Evolutionary conservation across 768 basidiomycete species (phyloP), one percentile per base, ranked within the genome.

Genomic region (Leucocoprinus sp.): DNA sequence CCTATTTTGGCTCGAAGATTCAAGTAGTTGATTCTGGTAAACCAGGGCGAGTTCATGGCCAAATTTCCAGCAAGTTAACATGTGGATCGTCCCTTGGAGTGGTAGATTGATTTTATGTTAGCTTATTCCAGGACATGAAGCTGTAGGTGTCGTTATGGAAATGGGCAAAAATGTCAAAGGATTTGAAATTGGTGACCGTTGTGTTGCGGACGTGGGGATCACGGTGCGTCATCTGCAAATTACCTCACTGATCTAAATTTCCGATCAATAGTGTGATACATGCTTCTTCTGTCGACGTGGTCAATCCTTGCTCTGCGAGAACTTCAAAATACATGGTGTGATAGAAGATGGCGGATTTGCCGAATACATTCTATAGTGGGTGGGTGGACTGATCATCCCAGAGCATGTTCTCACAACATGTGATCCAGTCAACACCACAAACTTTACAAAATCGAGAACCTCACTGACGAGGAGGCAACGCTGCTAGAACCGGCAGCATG

Each of bases 271-370:
- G 85, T 93, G 91, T 65, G 84, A 80, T 6, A 72, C 69, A 49
- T 93, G 91, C 63, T 90, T 91, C 66, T 91, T 80, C 66, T 93
- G 92, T 63, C 78, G 88, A 42, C 76, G 87, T 35, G 90, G 89
- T n/a, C 68, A 87, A 56, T 74, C 78, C 15, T 69, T 93, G 8
- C 66, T 90, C 45, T 95, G 92, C 64, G 90, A 93, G 61, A 72
- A 88, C 67, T 92, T 91, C 64, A 70, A 80, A 45, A 76, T 84
- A 5, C 75, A 82, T 9, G 92, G 91, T 38, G 84, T 92, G 36
- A 85, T 81, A 15, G 65, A 75, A 54, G 80, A 85, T 51, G 91
- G 91, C 47, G 91, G 88, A 21, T 95, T 95, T 59, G 88, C 90
- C 6, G 89, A 92, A 58, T 93, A 91, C 65, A 77, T 91, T 54